Conservation (phyloP, 2,329 filamentous ascomycete species). For the Penicillium sp. region DNA sequence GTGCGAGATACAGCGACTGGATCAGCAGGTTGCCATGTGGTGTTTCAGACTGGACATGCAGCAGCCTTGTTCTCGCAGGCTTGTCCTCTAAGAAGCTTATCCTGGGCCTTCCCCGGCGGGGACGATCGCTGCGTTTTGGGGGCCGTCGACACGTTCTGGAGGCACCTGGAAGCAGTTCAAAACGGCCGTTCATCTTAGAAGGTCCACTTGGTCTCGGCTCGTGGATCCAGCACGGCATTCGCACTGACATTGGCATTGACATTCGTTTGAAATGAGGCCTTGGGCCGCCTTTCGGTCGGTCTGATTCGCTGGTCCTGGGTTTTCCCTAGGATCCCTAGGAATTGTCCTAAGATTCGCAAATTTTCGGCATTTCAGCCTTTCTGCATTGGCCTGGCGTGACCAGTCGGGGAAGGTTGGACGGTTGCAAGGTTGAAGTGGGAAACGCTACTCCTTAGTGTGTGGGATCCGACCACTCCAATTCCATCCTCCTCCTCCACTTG, state of each 20-base stretch:
- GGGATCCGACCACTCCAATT: too few relatives aligned
- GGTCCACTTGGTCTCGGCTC: constrained; percentile 24
- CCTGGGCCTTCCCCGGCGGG: background rate
- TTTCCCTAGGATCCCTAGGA: background rate
- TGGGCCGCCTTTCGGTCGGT: constrained; percentile 11
- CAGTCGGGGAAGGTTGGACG: too few relatives aligned
- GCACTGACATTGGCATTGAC: too few relatives aligned
- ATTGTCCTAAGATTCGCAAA: too few relatives aligned
- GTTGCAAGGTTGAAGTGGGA: too few relatives aligned
- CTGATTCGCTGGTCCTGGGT: constrained; percentile 10
- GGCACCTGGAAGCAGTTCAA: constrained; percentile 17
- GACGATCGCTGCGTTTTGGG: constrained; percentile 1
- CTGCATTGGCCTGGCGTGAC: too few relatives aligned
- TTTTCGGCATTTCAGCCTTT: too few relatives aligned
- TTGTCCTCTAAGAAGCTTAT: constrained; percentile 1
- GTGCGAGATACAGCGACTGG: constrained; percentile 13
- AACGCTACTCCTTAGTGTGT: too few relatives aligned
- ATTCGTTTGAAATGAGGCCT: constrained; percentile 15
- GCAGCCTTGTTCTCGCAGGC: background rate
- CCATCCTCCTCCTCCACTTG: too few relatives aligned
- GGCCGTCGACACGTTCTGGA: constrained; percentile 8
- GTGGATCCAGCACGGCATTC: constrained; percentile 21
- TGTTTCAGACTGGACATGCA: constrained; percentile 20
- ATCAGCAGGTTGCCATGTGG: constrained; percentile 21
- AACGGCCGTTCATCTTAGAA: constrained; percentile 19